Evolutionary conservation across 2,329 filamentous ascomycete genomes (phyloP).

Genomic region (Monosporascus sp.): DNA sequence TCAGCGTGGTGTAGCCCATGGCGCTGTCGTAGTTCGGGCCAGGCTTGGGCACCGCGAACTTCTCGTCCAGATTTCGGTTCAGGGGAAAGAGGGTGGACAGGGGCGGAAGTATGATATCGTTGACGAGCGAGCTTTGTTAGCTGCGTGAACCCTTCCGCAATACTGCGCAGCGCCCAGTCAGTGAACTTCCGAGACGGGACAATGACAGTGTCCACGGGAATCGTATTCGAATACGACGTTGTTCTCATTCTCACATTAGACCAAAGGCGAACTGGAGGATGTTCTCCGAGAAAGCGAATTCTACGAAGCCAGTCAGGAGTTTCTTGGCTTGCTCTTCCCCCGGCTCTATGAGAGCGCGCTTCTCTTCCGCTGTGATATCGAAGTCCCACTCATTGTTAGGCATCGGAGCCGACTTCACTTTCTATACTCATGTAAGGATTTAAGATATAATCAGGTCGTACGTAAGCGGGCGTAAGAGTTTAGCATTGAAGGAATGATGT

Average conservation of each 20-base stretch:
- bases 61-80: constrained; percentile 67
- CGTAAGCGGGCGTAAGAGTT: too few species aligned
- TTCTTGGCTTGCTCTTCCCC: constrained; percentile 43
- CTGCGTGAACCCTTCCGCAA: constrained; percentile 66
- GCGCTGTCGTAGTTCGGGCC: constrained; percentile 50
- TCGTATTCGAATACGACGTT: neutral
- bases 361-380: constrained; percentile 20
- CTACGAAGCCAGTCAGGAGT: constrained; percentile 60
- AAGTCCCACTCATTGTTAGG: constrained; percentile 7
- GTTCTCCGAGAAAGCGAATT: constrained; percentile 71
- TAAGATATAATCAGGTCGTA: neutral
- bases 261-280: constrained; percentile 73
- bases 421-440: neutral
- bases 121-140: constrained; percentile 69
- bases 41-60: constrained; percentile 60
- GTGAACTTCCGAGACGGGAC: constrained; percentile 3
- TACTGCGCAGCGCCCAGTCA: constrained; percentile 34
- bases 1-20: constrained; percentile 63
- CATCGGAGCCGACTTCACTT: neutral
- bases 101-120: constrained; percentile 64
- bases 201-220: neutral
- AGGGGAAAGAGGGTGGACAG: constrained; percentile 65
- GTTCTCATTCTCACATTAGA: constrained; percentile 54
- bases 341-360: constrained; percentile 41
- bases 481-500: too few species aligned